phyloP scores from a whole-genome alignment of 371 early-diverging fungal genomes.

The Choanephora cucurbitarum region DNA sequence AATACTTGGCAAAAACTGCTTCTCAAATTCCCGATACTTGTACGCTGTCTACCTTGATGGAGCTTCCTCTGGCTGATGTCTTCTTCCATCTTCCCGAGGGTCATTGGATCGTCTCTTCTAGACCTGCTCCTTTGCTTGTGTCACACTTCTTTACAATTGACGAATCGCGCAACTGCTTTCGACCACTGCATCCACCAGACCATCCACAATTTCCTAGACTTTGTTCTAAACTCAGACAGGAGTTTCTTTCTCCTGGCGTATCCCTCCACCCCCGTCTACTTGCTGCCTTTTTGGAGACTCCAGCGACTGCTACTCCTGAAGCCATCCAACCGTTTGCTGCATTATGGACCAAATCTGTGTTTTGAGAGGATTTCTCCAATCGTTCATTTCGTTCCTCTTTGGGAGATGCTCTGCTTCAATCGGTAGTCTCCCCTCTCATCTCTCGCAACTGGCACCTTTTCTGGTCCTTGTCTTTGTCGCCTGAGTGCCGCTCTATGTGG shows the following conservation, averaged over 20 bases:
- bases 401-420: neutral
- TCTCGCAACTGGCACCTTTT: neutral
- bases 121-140: neutral
- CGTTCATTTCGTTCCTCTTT: neutral
- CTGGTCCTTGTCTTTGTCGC: neutral
- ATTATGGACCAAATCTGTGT: too few relatives aligned
- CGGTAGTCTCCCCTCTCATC: neutral
- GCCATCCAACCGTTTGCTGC: too few relatives aligned
- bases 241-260: neutral
- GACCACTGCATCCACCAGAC: neutral
- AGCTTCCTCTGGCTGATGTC: neutral
- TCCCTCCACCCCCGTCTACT: neutral
- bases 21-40: neutral
- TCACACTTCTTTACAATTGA: neutral
- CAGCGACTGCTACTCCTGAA: neutral
- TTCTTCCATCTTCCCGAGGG: neutral
- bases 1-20: neutral
- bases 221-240: neutral
- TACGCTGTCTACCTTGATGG: neutral
- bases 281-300: neutral
- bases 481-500: slow-evolving; percentile 1
- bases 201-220: neutral
- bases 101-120: neutral
- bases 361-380: neutral
- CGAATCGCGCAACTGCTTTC: neutral